A percentile compares a stretch with the other conserved stretches of the same genome.
These are phyloP conservation scores for Sordariomycetes sp. DNA, from an alignment of 2,329 filamentous ascomycete genomes.

Conservation along the genomic window DNA sequence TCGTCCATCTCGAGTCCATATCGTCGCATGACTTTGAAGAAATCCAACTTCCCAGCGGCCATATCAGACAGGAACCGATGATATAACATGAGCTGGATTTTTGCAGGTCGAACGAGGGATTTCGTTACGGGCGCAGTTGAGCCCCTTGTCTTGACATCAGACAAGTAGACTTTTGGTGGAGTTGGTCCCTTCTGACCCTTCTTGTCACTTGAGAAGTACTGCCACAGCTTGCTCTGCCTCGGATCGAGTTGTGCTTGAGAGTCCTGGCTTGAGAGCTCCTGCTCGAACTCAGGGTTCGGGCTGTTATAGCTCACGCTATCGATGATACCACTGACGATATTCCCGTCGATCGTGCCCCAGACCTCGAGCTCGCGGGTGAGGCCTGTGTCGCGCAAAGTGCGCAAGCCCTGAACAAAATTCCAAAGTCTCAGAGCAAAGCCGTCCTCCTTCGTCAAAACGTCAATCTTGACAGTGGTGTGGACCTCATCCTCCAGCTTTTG, in stretches of 20 bases:
- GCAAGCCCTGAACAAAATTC: constrained; percentile 83
- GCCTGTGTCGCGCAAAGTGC: constrained; percentile 61
- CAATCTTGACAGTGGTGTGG: constrained; percentile 65
- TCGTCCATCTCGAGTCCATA: constrained; percentile 59
- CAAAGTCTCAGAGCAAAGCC: constrained; percentile 73
- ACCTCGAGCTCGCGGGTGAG: constrained; percentile 70
- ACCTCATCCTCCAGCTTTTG: constrained; percentile 78
- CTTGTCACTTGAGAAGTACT: constrained; percentile 26
- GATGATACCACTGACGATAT: constrained; percentile 82
- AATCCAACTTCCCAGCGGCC: constrained; percentile 61
- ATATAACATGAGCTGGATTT: constrained; percentile 85
- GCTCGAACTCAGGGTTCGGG: constrained; percentile 63
- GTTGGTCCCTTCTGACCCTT: not conserved
- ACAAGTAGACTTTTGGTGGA: constrained; percentile 53
- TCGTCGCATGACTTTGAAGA: constrained; percentile 57
- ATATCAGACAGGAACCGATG: constrained; percentile 74
- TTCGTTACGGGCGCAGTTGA: constrained; percentile 55
- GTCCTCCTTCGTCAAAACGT: constrained; percentile 69
- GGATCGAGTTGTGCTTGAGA: constrained; percentile 11
- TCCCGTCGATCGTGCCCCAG: constrained; percentile 75
- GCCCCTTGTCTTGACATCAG: constrained; percentile 79
- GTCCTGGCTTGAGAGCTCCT: constrained; percentile 34
- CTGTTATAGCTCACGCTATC: constrained; percentile 75
- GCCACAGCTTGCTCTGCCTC: constrained; percentile 27
- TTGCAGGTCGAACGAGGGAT: constrained; percentile 64